Evolutionary conservation across 148 eudicot genomes (phyloP), one percentile per base, ranked within the genome.

Genomic region (Rhododendron molle): DNA sequence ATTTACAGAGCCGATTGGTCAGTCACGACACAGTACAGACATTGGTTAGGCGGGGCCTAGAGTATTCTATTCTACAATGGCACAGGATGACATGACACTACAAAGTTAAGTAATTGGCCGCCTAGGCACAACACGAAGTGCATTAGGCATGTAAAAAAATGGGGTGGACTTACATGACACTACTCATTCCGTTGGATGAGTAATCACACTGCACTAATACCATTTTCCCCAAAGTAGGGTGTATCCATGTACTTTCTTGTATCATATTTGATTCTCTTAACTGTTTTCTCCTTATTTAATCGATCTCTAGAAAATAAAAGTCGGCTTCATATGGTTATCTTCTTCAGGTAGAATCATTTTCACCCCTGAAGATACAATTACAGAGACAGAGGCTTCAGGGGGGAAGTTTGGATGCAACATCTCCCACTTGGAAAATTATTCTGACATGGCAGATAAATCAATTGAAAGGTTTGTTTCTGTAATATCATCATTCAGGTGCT

Each of bases 371-470:
- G 88, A 86, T 83, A 60, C 88, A 54, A 52, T 44, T 34, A 49
- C 0, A 49, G 92, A 89, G 47, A n/a, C 30, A 20, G 83, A 78
- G 52, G 81, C 86, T 12, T 87, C 88, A 91, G 92, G 87, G 40
- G 95, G 87, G 83, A 93, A 92, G 77, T 94, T 97, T 56, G 98
- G 95, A 56, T 93, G 96, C 88, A 92, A 94, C 88, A 95, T 97
- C 58, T 92, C 95, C 86, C 99, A 97, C 88, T 87, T 97, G 85
- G 90, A 87, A 32, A 91, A 89, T 77, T 97, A 93, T 86, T 95
- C 99, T 74, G 91, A 92, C 71, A 92, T 95, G 92, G 94, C 99
- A 30, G 99, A 91, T 90, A 97, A 92, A 86, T 94, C 99, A 15
- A 83, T 97, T 86, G 96, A 97, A 21, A 97, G 92, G 32, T 95